Base-by-base conservation (phyloP, 495 filamentous ascomycete genomes). In the Neurospora sp. region DNA sequence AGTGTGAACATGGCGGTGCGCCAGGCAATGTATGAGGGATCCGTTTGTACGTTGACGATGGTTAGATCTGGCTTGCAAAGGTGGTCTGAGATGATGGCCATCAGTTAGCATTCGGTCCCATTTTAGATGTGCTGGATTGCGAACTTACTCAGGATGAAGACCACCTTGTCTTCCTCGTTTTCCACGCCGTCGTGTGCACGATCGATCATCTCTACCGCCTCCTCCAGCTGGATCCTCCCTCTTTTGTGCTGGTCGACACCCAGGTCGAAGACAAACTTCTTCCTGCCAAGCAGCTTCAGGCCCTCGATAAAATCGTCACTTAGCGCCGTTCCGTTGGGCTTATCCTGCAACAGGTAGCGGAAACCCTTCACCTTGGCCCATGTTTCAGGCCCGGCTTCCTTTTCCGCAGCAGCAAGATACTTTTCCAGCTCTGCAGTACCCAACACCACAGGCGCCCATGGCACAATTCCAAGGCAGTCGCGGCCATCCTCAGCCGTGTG, bases 41-140 rank as follows among this genome's bases (percentile, higher is more conserved):
- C 86, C 7, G 84, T 82, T 22, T 83, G 80, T 61, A 61, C 53
- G 71, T 73, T 85, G 79, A 81, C 79, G 79, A 81, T 83, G 68
- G 82, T 86, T 22, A 97, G 82, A 76, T 93, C 89, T 0, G 94
- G 93, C 82, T 97, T 97, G 86, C 93, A 94, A 70, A 97, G 84
- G 79, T 97, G 94, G 78, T 97, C 92, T 93, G 69, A 27, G 10
- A 48, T 8, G 22, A 61, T 31, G 14, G 14, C 53, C 53, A 31
- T 61, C 3, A 1, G 53, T 61, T 61, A 61, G 53, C 22, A 16
- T 7, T 16, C 7, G 5, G 10, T 16, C 7, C 7, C 12, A 35
- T 61, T 20, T 1, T 5, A 12, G 20, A 59, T 59, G 20, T 14
- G 1, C 8, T 12, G 9, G 9, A 35, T 35, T 27, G 45, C n/a